Base-by-base conservation (phyloP, 1,139 yeast species). In the Suhomyces bribrorum region DNA sequence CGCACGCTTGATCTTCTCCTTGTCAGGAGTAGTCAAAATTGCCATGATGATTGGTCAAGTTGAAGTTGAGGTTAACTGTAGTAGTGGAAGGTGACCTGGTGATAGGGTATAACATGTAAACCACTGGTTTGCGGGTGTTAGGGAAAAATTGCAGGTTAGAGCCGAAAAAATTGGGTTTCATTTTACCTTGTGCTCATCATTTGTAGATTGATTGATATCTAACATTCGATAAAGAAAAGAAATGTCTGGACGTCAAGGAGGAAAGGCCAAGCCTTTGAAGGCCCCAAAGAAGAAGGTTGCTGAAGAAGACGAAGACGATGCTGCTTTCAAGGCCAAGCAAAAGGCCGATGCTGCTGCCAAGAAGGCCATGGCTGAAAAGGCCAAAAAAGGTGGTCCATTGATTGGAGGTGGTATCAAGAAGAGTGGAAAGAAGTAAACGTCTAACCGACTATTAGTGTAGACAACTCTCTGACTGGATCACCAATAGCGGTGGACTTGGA, bases 321-420 rank as follows among this genome's bases (percentile, higher is more conserved):
- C 74, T 24, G 96, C 96, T 5, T 89, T 82, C 78, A 87, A 88
- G 73, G 92, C 86, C 57, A 90, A 88, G 75, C 95, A 87, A 70
- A 87, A 83, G 68, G 96, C 95, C 40, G 97, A 87, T 50, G 96
- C 92, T 52, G 87, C 85, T 59, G 96, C 96, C 29, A 83, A 82
- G 66, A 89, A 90, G 69, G 95, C 85, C 41, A 77, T 90, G 84
- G 90, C 94, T 48, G 80, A 83, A 40, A 83, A 86, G 66, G 94
- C 96, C 44, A 73, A 86, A 56, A 80, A 85, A 58, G 96, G 96
- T 48, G 96, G 96, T 37, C 96, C 96, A 33, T 69, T 90, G 53
- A 81, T 82, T 40, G 90, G 95, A 44, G 96, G 96, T 40, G 97
- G 97, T 46, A 89, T 90, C 71, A 90, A 90, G 78, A 90, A 90